Evolutionary conservation across 768 basidiomycete genomes (phyloP).

Genomic region (Porpolomopsis calyptriformis): DNA sequence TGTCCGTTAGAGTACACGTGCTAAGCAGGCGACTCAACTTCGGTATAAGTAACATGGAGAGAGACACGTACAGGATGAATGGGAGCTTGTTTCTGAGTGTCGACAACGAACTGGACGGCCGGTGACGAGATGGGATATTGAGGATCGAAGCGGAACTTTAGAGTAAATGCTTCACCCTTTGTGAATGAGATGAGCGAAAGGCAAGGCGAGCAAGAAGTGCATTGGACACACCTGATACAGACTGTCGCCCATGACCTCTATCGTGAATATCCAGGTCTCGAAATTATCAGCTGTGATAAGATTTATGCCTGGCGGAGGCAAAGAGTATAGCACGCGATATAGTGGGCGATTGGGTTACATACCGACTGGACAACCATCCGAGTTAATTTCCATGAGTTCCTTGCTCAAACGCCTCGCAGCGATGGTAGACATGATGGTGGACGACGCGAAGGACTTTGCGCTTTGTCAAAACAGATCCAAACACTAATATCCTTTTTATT

Average conservation of each 20-base stretch:
- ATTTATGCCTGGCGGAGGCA: slow-evolving; percentile 45
- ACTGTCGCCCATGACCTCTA: slow-evolving; percentile 79
- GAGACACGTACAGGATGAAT: slow-evolving; percentile 58
- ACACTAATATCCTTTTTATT: too few species aligned
- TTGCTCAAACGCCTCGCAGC: slow-evolving; percentile 56
- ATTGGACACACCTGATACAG: slow-evolving; percentile 57
- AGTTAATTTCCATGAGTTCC: slow-evolving; percentile 57
- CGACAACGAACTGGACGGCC: slow-evolving; percentile 76
- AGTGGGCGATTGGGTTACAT: slow-evolving; percentile 11
- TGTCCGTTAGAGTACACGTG: slow-evolving; percentile 86
- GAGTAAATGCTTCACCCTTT: slow-evolving; percentile 65
- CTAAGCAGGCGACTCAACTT: slow-evolving; percentile 23
- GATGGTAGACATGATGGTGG: slow-evolving; percentile 43
- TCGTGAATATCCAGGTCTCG: slow-evolving; percentile 63
- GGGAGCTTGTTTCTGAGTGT: slow-evolving; percentile 54
- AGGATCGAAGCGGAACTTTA: slow-evolving; percentile 73
- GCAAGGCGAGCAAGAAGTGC: slow-evolving; percentile 1
- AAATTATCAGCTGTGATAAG: slow-evolving; percentile 71
- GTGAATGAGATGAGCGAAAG: not conserved
- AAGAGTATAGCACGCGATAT: slow-evolving; percentile 3
- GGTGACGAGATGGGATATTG: slow-evolving; percentile 83
- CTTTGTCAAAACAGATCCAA: too few species aligned
- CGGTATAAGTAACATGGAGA: not conserved
- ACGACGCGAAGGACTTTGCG: too few species aligned
- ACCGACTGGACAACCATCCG: slow-evolving; percentile 62